Base-by-base conservation (phyloP, 805 yeast genomes). In the Starmerella powellii region DNA sequence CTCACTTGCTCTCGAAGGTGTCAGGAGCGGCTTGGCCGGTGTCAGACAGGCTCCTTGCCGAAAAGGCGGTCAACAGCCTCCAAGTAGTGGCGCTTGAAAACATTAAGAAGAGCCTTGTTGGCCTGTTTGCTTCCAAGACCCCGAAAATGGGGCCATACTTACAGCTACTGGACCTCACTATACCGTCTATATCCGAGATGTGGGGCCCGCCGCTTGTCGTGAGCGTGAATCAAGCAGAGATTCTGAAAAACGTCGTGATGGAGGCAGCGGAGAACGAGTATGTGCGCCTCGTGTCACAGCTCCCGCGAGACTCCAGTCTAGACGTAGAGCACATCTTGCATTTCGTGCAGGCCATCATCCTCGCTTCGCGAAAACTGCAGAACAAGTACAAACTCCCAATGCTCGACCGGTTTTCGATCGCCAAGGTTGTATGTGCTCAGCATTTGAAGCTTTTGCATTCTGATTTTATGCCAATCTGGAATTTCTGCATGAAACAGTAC, bases 241-340 rank as follows among this genome's bases (percentile, higher is more conserved):
- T 53, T 37, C 48, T 73, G 10, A 60, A 56, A 28, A 59, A 57
- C 27, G 38, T 64, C 0, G 51, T 73, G 6, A 55, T 63, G 23
- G 55, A 59, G 2, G 63, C 71, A 0, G 67, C 73, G 4, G 73
- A 68, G 42, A 50, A 52, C 10, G 67, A 65, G 46, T 72, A 73
- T 45, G 64, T 67, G 27, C 57, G 62, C 2, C 47, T 70, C 6
- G 55, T 73, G 15, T 63, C 67, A 3, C 59, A 60, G 6, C 62
- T 81, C n/a, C 91, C 93, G 0, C 63, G 80, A 21, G 75, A 72
- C 53, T 64, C 66, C 31, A 63, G 76, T 0, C 56, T 80, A 6
- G 72, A 67, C 31, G 61, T 78, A 2, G 53, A 66, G 20, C 80
- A 80, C 58, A 66, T 80, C 2, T 65, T 73, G 35, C 70, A 74